Conservation (phyloP, 1,139 yeast genomes). For the Pichia sp. region DNA sequence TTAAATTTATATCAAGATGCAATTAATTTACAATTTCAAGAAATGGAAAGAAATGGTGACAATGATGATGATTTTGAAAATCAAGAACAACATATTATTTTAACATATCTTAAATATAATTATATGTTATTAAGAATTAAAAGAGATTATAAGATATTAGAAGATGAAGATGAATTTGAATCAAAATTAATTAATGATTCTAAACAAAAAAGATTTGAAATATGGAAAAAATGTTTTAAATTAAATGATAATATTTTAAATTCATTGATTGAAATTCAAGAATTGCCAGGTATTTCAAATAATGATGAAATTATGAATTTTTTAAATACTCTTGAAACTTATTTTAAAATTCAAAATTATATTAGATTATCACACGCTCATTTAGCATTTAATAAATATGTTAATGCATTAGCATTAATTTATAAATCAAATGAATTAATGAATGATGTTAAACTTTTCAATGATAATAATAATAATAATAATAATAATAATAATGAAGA, state of each 20-base stretch:
- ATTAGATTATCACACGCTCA: constrained; percentile 46
- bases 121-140: constrained; percentile 58
- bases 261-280: constrained; percentile 53
- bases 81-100: constrained; percentile 69
- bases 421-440: constrained; percentile 30
- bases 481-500: constrained; percentile 14
- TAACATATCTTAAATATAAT: constrained; percentile 69
- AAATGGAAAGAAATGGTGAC: constrained; percentile 42
- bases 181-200: constrained; percentile 15
- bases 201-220: constrained; percentile 29
- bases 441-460: constrained; percentile 18
- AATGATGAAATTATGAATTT: constrained; percentile 63
- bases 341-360: constrained; percentile 40
- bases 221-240: constrained; percentile 42
- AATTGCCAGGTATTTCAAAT: constrained; percentile 85
- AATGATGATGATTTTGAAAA: constrained; percentile 42
- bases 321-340: constrained; percentile 44
- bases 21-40: constrained; percentile 43
- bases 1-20: constrained; percentile 54
- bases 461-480: constrained; percentile 3
- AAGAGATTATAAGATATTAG: constrained; percentile 56
- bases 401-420: constrained; percentile 52
- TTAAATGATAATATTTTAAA: constrained; percentile 44
- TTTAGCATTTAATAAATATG: constrained; percentile 38
- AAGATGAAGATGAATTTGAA: constrained; percentile 15